Conservation (phyloP, 2,329 filamentous ascomycete species). For the Colletotrichum liriopes region DNA sequence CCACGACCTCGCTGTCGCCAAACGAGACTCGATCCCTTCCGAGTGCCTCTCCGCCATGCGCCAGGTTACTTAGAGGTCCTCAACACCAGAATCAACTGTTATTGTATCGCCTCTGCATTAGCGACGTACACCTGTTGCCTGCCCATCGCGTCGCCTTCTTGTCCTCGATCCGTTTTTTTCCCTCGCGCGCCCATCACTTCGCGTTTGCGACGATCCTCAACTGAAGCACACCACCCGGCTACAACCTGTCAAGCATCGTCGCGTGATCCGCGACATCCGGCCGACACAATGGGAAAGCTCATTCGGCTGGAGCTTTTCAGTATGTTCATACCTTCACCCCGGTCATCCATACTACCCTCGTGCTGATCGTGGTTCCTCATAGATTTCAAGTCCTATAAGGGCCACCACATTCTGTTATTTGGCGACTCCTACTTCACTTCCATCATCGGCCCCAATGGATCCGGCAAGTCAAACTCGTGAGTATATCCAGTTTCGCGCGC, state of each 20-base stretch:
- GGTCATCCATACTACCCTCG: neutral
- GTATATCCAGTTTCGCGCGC: slow-evolving; percentile 48
- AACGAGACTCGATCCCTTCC: slow-evolving; percentile 23
- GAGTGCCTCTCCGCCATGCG: slow-evolving; percentile 35
- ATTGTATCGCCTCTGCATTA: neutral
- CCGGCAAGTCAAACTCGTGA: slow-evolving; percentile 97
- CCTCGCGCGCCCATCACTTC: slow-evolving; percentile 10
- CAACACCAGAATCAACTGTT: neutral
- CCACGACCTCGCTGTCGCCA: slow-evolving; percentile 18
- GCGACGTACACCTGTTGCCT: neutral
- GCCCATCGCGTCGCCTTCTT: slow-evolving; percentile 1
- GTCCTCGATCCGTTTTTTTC: slow-evolving; percentile 6
- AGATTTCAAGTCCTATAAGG: slow-evolving; percentile 99
- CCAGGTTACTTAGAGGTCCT: slow-evolving; percentile 24
- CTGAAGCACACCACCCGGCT: slow-evolving; percentile 1
- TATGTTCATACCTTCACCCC: slow-evolving; percentile 61
- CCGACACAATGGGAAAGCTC: slow-evolving; percentile 89
- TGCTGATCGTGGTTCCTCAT: slow-evolving; percentile 18
- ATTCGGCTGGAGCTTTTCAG: slow-evolving; percentile 95
- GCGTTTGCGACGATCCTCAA: slow-evolving; percentile 26
- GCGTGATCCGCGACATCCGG: slow-evolving; percentile 28
- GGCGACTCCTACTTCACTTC: slow-evolving; percentile 99
- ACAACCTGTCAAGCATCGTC: slow-evolving; percentile 15
- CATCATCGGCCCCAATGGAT: slow-evolving; percentile 99
- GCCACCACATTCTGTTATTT: slow-evolving; percentile 93